phyloP scores from a whole-genome alignment of 1,284 basidiomycete genomes.

The Pseudozyma pruni region DNA sequence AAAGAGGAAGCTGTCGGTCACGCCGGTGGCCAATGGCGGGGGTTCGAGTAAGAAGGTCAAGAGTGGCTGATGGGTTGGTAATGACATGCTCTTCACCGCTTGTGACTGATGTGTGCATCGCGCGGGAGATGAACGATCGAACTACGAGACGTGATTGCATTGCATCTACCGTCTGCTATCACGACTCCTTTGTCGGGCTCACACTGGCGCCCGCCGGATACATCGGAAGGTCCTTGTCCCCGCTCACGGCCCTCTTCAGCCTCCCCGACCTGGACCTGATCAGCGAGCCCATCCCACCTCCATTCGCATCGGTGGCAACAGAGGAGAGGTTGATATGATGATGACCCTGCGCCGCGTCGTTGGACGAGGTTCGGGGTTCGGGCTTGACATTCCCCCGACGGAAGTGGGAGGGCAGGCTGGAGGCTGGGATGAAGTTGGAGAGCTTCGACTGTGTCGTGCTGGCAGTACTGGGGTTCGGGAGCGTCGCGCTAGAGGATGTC shows the following conservation, averaged over 20 bases:
- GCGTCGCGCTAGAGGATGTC: background rate
- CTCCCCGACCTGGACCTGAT: conserved; percentile 21
- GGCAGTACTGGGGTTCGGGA: background rate
- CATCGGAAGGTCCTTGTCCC: background rate
- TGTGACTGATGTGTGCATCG: background rate
- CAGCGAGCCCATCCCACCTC: background rate
- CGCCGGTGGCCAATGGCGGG: background rate
- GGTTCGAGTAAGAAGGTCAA: conserved; percentile 36
- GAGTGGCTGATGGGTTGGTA: conserved; percentile 6
- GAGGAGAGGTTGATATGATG: conserved; percentile 33
- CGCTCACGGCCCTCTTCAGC: conserved; percentile 4
- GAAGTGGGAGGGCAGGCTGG: conserved; percentile 18
- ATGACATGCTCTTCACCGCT: background rate
- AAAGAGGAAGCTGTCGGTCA: conserved; percentile 17
- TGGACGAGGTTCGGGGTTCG: background rate
- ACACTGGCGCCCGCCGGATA: background rate
- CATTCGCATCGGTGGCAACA: background rate
- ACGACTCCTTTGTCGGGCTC: background rate
- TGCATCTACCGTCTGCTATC: background rate
- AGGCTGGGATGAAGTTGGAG: conserved; percentile 3
- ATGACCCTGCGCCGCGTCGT: conserved; percentile 12
- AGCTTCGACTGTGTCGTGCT: background rate
- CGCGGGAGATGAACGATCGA: background rate
- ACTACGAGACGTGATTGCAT: background rate
- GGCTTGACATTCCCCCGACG: conserved; percentile 2